Conservation (phyloP, 1,139 yeast genomes). For the Candida tropicalis region DNA sequence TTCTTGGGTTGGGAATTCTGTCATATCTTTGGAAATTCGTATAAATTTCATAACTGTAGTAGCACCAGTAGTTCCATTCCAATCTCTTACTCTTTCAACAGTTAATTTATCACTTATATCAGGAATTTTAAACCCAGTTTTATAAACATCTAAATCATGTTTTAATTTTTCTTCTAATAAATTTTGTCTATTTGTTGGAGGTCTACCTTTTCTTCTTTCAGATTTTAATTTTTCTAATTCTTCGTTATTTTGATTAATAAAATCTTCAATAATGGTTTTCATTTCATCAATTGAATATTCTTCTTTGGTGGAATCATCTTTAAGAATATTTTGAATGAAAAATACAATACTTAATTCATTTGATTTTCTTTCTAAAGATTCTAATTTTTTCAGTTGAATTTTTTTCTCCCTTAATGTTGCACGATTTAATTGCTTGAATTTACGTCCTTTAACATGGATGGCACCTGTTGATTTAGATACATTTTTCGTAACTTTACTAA, state of each 20-base stretch:
- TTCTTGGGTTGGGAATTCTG: constrained; percentile 30
- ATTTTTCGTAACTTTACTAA: constrained; percentile 70
- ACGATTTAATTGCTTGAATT: constrained; percentile 77
- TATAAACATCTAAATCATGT: constrained; percentile 61
- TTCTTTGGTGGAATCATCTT: constrained; percentile 38
- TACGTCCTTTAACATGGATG: constrained; percentile 87
- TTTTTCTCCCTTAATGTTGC: constrained; percentile 85
- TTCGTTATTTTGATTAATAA: constrained; percentile 69
- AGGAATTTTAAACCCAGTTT: constrained; percentile 74
- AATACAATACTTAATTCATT: constrained; percentile 58
- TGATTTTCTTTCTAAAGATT: constrained; percentile 59
- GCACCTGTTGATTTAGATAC: constrained; percentile 59
- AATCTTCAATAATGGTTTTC: constrained; percentile 61
- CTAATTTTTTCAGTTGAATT: constrained; percentile 57
- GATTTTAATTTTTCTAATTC: constrained; percentile 62
- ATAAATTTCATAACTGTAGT: constrained; percentile 58
- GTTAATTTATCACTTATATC: constrained; percentile 64
- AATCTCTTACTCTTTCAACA: constrained; percentile 59
- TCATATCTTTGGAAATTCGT: constrained; percentile 36
- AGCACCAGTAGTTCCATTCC: constrained; percentile 90
- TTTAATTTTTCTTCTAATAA: constrained; percentile 62
- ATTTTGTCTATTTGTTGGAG: constrained; percentile 71
- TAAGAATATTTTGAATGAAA: constrained; percentile 67
- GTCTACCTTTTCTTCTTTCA: constrained; percentile 85
- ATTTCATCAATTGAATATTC: constrained; percentile 59